Conservation (phyloP, 2,329 filamentous ascomycete species). For the Sporothrix globosa region DNA sequence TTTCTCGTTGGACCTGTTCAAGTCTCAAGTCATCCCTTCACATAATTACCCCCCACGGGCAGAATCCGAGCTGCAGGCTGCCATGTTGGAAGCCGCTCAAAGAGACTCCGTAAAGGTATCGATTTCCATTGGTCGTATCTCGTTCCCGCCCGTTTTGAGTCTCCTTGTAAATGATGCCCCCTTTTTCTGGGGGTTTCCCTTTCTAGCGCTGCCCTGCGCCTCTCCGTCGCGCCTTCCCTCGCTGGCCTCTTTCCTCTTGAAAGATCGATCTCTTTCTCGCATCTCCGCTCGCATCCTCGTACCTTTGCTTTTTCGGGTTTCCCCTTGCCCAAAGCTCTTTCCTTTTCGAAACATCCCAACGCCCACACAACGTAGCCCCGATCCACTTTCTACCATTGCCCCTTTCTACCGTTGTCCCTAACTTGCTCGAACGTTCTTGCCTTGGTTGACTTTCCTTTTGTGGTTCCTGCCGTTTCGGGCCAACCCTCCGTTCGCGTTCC, state of each 20-base stretch:
- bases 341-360: background rate
- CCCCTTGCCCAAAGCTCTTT: background rate
- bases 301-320: background rate
- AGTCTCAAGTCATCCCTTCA: background rate
- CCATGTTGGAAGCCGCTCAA: background rate
- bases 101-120: background rate
- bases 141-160: conserved; percentile 12
- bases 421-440: background rate
- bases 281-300: background rate
- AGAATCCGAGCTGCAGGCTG: background rate
- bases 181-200: background rate
- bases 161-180: background rate
- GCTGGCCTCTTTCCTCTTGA: background rate
- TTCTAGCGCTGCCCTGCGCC: conserved; percentile 22
- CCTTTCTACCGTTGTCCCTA: background rate
- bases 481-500: background rate
- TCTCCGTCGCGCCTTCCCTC: conserved; percentile 9
- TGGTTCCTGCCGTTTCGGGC: background rate
- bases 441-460: background rate
- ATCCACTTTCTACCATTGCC: conserved; percentile 16
- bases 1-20: background rate
- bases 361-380: background rate
- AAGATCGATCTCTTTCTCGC: background rate
- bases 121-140: background rate
- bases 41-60: background rate